A percentile compares a stretch with the other conserved stretches of the same genome.
Conservation (phyloP, 306 rosid genomes). For the Pyrus bretschneideri region DNA sequence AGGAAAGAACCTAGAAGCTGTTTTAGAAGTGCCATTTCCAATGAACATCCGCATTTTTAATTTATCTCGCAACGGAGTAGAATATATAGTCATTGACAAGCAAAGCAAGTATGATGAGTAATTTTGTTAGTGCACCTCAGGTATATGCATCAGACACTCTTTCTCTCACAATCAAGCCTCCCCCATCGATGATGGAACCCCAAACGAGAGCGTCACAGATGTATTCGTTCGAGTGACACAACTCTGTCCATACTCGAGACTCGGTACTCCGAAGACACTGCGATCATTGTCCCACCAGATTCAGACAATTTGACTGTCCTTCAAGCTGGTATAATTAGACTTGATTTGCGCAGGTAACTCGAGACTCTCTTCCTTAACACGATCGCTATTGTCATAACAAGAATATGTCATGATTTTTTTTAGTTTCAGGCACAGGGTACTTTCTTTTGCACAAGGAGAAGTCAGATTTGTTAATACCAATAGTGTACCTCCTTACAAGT, state of each 20-base stretch:
- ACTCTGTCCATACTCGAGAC: constrained; percentile 95
- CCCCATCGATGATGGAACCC: constrained; percentile 1
- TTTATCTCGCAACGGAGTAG: no score
- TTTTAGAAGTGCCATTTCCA: no score
- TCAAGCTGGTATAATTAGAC: constrained; percentile 80
- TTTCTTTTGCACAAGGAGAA: constrained; percentile 85
- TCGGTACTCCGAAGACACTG: constrained; percentile 68
- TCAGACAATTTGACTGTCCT: constrained; percentile 83
- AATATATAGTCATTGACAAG: no score
- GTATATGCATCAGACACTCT: no score
- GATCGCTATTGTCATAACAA: not conserved
- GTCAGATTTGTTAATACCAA: constrained; percentile 67
- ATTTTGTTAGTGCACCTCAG: no score
- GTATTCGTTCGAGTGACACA: constrained; percentile 84
- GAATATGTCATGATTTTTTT: not conserved
- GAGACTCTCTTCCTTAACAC: not conserved
- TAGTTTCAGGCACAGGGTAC: constrained; percentile 70
- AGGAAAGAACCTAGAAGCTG: no score
- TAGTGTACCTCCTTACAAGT: constrained; percentile 77
- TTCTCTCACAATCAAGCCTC: no score
- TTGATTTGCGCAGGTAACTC: constrained; percentile 70
- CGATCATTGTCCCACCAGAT: constrained; percentile 82
- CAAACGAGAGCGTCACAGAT: constrained; percentile 83
- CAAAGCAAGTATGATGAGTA: no score
- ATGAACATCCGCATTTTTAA: no score